phyloP scores from a whole-genome alignment of 345 rosid genomes.

The Hypericum androsaemum region DNA sequence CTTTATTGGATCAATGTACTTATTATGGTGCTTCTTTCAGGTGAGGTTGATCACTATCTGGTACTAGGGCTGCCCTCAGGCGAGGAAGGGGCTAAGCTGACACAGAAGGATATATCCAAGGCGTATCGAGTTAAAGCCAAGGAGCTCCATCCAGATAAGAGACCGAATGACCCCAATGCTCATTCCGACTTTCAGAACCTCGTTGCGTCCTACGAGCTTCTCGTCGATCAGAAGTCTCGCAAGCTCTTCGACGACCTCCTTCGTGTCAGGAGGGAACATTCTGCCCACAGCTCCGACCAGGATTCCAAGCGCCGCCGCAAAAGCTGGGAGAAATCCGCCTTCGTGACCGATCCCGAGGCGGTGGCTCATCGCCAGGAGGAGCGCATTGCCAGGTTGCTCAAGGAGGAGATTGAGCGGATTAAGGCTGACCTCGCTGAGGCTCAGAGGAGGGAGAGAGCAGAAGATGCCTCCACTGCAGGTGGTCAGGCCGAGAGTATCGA shows the following conservation, averaged over 20 bases:
- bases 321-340: slow-evolving; percentile 71
- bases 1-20: too few species aligned
- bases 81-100: neutral
- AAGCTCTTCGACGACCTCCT: neutral
- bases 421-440: slow-evolving; percentile 28
- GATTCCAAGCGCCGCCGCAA: slow-evolving; percentile 63
- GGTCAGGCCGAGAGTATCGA: slow-evolving; percentile 30
- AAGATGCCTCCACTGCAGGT: slow-evolving; percentile 1
- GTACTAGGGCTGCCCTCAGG: neutral
- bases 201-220: neutral
- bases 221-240: neutral
- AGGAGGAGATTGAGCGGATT: slow-evolving; percentile 65
- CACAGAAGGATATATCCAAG: neutral
- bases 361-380: slow-evolving; percentile 44
- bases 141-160: neutral
- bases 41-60: too few species aligned
- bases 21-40: too few species aligned
- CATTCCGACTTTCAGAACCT: neutral
- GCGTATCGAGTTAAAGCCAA: neutral
- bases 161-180: neutral
- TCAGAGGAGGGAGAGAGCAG: slow-evolving; percentile 19
- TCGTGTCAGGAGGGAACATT: slow-evolving; percentile 47
- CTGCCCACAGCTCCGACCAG: slow-evolving; percentile 36
- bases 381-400: slow-evolving; percentile 53
- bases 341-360: slow-evolving; percentile 33